Base-by-base conservation (phyloP, 2,329 filamentous ascomycete species). In the Talaromyces marneffei region DNA sequence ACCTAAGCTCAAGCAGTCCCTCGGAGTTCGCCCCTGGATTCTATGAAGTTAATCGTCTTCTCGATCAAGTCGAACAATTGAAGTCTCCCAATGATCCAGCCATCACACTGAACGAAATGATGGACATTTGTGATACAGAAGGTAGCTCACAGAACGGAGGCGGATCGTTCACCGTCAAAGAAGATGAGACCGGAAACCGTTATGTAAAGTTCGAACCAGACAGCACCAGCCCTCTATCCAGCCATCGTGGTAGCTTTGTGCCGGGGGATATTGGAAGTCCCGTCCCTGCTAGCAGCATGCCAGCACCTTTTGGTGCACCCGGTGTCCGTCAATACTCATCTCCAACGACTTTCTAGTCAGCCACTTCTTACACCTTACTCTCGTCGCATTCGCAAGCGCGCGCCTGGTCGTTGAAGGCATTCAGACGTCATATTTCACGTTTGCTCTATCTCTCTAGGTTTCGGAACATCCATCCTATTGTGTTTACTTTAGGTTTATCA, bases 51-150 rank as follows among this genome's bases (percentile, higher is more conserved):
- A 80, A 83, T 27, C 77, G 81, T 20, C 82, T 90, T 53, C 79
- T 85, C 35, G 78, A 77, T 31, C 82, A 92, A 69, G 87, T 92
- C 66, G 83, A 87, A 9, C 82, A 84, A 59, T 80, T 90, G 31
- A 85, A 87, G 59, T 78, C 78, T 35, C 77, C 83, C n/a, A 80
- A 80, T 59, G 83, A 87, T 62, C 75, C 81, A 27, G 71, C 78
- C 68, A 85, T 79, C 73, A 80, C 65, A 74, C 85, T 79, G 70
- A 82, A 80, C 27, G 92, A 97, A 69, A 82, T 97, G 67, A 81
- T 93, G 40, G 86, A 90, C 61, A 88, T 95, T 62, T 94, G 90
- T 73, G 93, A 97, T 69, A 96, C 93, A 0, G 91, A 96, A 72
- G 94, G 94, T 61, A 95, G 89, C 68, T 72, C 79, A 2, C 85